Conservation (phyloP, 2,329 filamentous ascomycete species). For the Xylariaceae sp. region DNA sequence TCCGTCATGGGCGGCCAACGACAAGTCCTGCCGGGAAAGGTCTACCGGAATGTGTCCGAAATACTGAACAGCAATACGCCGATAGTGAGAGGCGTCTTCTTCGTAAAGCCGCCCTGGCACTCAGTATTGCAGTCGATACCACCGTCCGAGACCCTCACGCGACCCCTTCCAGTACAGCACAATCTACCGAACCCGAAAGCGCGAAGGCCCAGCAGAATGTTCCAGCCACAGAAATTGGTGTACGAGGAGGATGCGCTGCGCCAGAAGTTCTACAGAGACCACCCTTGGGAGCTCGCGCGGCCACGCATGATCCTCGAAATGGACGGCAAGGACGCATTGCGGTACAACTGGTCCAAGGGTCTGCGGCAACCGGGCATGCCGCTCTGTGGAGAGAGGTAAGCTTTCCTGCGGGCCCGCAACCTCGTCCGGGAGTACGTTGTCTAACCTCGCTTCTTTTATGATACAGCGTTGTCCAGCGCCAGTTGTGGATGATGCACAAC, state of each 20-base stretch:
- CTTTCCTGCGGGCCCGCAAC: too few species aligned
- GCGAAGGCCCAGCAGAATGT: slow-evolving; percentile 67
- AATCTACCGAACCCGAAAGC: slow-evolving; percentile 38
- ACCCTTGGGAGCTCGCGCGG: slow-evolving; percentile 93
- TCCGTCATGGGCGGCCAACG: slow-evolving; percentile 30
- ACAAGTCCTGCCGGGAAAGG: slow-evolving; percentile 35
- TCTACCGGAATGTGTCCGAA: slow-evolving; percentile 39
- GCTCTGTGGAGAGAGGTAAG: slow-evolving; percentile 78
- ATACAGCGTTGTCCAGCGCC: slow-evolving; percentile 84
- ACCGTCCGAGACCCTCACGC: slow-evolving; percentile 53
- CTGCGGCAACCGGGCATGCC: slow-evolving; percentile 69
- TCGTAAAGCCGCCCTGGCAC: slow-evolving; percentile 48
- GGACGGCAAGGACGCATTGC: slow-evolving; percentile 74
- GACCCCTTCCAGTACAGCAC: slow-evolving; percentile 47
- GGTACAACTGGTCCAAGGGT: slow-evolving; percentile 71
- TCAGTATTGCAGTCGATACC: slow-evolving; percentile 47
- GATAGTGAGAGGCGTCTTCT: slow-evolving; percentile 27
- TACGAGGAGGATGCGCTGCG: slow-evolving; percentile 84
- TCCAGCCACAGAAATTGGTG: slow-evolving; percentile 68
- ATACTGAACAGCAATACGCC: slow-evolving; percentile 33
- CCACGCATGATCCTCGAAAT: slow-evolving; percentile 80
- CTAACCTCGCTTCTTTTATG: too few species aligned
- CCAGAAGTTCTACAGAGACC: slow-evolving; percentile 79
- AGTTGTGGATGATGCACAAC: slow-evolving; percentile 75
- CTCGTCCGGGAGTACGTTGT: too few species aligned